Base-by-base conservation (phyloP, 192 early-diverging fungal genomes). In the Mortierella claussenii region DNA sequence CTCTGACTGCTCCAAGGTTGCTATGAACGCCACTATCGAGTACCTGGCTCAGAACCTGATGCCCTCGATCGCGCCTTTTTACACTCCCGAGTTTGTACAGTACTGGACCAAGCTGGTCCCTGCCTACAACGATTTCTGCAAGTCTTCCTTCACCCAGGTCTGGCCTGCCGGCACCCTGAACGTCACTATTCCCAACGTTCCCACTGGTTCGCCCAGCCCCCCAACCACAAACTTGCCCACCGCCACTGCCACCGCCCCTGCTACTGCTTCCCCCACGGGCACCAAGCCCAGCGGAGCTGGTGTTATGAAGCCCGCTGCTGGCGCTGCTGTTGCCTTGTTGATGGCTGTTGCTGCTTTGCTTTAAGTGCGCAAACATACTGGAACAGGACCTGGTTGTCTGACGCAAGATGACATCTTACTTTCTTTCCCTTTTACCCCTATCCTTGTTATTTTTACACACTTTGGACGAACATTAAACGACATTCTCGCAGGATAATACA, bases 61-160 rank as follows among this genome's bases (percentile, higher is more conserved):
- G 69, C 69, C 69, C 33, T 7, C 17, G 7, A 44, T 71, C 36
- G 21, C 60, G 15, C 50, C 49, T 47, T 71, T 71, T 40, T 71
- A 71, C 60, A 71, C 69, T 13, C 60, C 69, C 27, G 69, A 71
- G 69, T 71, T 71, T 71, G 69, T 71, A 26, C 60, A 71, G 46
- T 71, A 63, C 69, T 71, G 69, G 69, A 64, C 54, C 60, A 71
- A 71, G 45, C 21, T 55, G 7, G 60, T 71, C 8, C 32, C 26
- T 2, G 46, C 51, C 32, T 71, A 71, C 69, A 71, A 71, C 60
- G 50, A 17, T 33, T 24, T 57, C 9, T 71, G 69, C 69, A 71
- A 71, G 60, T 51, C 69, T 20, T 32, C 33, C 7, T 47, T 55
- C 27, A 36, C 45, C 33, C 68, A 70, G 68, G 18, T 59, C 45